These are phyloP conservation scores for Primulina eburnea DNA, from an alignment of 257 asterid species.

Conservation along the genomic window DNA sequence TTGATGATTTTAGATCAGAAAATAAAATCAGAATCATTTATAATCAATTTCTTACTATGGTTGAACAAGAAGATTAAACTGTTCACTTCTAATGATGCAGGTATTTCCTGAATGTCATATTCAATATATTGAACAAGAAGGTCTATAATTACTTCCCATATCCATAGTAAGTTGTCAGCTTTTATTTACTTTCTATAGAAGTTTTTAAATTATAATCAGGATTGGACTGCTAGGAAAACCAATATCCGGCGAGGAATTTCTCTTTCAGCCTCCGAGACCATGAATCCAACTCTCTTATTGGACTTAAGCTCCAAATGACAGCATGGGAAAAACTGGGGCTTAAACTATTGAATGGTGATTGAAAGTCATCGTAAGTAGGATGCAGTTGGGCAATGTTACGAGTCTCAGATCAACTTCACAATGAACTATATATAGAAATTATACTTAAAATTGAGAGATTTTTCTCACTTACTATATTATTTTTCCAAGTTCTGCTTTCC, in stretches of 20 bases:
- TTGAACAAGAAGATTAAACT: background rate
- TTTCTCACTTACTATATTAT: background rate
- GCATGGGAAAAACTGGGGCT: background rate
- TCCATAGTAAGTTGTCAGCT: slow-evolving; percentile 44
- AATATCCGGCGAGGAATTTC: background rate
- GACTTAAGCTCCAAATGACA: background rate
- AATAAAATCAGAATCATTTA: background rate
- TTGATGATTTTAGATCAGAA: background rate
- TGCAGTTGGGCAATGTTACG: background rate
- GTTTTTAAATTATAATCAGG: background rate
- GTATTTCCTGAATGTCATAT: slow-evolving; percentile 61
- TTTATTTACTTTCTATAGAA: background rate
- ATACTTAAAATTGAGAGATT: background rate
- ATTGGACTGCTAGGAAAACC: too few species aligned
- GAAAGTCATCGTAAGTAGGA: background rate
- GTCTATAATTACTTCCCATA: slow-evolving; percentile 66
- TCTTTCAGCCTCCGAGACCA: background rate
- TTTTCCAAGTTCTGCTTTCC: background rate
- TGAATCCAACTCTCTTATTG: background rate
- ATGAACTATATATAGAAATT: background rate
- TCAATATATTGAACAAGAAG: slow-evolving; percentile 64
- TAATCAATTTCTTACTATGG: background rate
- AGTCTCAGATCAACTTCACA: background rate
- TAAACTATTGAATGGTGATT: background rate
- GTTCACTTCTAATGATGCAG: slow-evolving; percentile 32